Base-by-base conservation (phyloP, 768 basidiomycete genomes). In the Mycena alexandri region DNA sequence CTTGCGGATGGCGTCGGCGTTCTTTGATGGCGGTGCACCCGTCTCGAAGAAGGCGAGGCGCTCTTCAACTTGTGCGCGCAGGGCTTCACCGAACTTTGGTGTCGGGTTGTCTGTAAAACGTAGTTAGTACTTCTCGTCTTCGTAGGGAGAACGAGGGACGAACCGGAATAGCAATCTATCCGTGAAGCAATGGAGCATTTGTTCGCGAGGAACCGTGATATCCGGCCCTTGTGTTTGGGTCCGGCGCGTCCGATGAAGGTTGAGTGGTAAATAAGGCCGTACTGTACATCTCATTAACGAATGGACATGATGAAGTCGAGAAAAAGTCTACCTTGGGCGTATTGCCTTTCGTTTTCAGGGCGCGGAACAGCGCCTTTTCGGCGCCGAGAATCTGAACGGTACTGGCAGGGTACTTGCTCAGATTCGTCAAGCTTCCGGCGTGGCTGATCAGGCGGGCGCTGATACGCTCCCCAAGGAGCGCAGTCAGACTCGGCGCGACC, bases 381-480 rank as follows among this genome's bases (percentile, higher is more conserved):
- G 97, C 97, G 72, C 97, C 97, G 46, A 98, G 85, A 72, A 99
- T 99, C 80, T 99, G 97, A 46, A 99, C 97, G 16, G 97, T 99
- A 75, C 94, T 95, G 0, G 97, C 97, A 36, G 97, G 97, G 82
- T 98, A 98, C 83, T 99, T 99, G 86, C 93, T 94, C 63, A 99
- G 81, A 79, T 98, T 99, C 68, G 96, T 98, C 78, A 99, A 85
- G 74, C 94, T 96, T 25, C 97, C 97, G 21, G 97, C 96, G 76
- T 99, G 97, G 73, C 93, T 94, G 84, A 98, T 98, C 64, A 98
- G 81, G 53, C 95, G 85, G 13, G 96, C 96, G 50, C 94, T 94
- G 69, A 98, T 94, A 53, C 95, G 89, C 80, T 98, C 95, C 36
- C 95, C 95, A 4, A 97, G 87, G 63, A 97, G 84, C 17, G 94